Evolutionary conservation across 1,284 basidiomycete genomes (phyloP).

Genomic region (Pholiota adiposa): DNA sequence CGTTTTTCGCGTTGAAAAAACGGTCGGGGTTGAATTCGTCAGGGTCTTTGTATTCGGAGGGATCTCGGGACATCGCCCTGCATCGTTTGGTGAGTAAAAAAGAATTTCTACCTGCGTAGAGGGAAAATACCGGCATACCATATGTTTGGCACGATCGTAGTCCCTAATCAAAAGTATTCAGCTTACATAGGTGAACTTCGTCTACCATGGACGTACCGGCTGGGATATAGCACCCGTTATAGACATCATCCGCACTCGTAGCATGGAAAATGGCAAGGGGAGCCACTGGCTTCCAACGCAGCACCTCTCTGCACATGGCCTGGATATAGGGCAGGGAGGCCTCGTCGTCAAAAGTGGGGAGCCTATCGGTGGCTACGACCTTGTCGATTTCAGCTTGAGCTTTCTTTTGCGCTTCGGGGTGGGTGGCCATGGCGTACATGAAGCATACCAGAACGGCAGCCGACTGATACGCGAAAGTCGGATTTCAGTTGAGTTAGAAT

Average conservation of each 20-base stretch:
- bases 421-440: conserved; percentile 15
- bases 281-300: conserved; percentile 26
- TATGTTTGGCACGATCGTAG: conserved; percentile 20
- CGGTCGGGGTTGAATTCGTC: conserved; percentile 1
- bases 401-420: conserved; percentile 15
- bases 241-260: conserved; percentile 24
- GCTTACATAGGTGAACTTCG: not conserved
- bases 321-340: conserved; percentile 34
- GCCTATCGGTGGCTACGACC: conserved; percentile 31
- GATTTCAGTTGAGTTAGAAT: too few species aligned
- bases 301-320: conserved; percentile 34
- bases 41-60: not conserved
- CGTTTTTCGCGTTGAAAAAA: not conserved
- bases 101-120: not conserved
- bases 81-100: not conserved
- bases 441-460: conserved; percentile 15
- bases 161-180: conserved; percentile 15
- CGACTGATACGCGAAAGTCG: conserved; percentile 18
- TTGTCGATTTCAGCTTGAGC: conserved; percentile 19
- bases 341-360: conserved; percentile 39
- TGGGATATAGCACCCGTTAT: conserved; percentile 28
- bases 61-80: conserved; percentile 5
- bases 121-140: conserved; percentile 12
- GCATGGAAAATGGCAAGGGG: conserved; percentile 21
- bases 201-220: conserved; percentile 18